A percentile compares a stretch with the other conserved stretches of the same genome.
Conservation (phyloP, 2,329 filamentous ascomycete species). For the Plectosphaerella plurivora region DNA sequence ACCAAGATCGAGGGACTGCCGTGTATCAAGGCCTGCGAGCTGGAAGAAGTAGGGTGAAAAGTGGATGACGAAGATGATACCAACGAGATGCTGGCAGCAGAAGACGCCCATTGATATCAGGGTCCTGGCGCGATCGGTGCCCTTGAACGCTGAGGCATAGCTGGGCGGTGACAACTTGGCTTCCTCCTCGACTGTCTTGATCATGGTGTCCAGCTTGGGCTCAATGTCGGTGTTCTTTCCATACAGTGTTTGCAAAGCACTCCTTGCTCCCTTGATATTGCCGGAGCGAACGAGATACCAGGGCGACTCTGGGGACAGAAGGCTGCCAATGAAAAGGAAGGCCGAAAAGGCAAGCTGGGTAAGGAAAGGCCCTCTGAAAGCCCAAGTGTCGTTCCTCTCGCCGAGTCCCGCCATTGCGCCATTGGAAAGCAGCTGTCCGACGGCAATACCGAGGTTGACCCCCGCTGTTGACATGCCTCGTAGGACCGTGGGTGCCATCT, state of each 20-base stretch:
- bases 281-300: slow-evolving; percentile 31
- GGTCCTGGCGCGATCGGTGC: slow-evolving; percentile 31
- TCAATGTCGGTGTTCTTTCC: slow-evolving; percentile 34
- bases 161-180: slow-evolving; percentile 16
- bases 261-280: slow-evolving; percentile 26
- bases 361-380: slow-evolving; percentile 43
- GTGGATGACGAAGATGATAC: slow-evolving; percentile 24
- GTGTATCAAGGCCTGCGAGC: slow-evolving; percentile 31
- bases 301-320: slow-evolving; percentile 42
- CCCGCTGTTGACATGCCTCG: slow-evolving; percentile 43
- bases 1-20: slow-evolving; percentile 29
- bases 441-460: slow-evolving; percentile 43
- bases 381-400: slow-evolving; percentile 44
- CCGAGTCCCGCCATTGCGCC: slow-evolving; percentile 53
- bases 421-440: slow-evolving; percentile 54
- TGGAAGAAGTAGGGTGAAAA: slow-evolving; percentile 36
- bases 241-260: slow-evolving; percentile 25
- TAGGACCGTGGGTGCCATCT: slow-evolving; percentile 40
- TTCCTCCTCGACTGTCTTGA: slow-evolving; percentile 51
- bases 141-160: slow-evolving; percentile 33
- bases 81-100: slow-evolving; percentile 21
- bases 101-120: slow-evolving; percentile 31
- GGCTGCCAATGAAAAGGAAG: slow-evolving; percentile 33
- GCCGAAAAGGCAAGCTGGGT: slow-evolving; percentile 29
- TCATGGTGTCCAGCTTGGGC: slow-evolving; percentile 50